These are phyloP conservation scores for Metschnikowia shivogae DNA, from an alignment of 805 yeast genomes.

Conservation along the genomic window DNA sequence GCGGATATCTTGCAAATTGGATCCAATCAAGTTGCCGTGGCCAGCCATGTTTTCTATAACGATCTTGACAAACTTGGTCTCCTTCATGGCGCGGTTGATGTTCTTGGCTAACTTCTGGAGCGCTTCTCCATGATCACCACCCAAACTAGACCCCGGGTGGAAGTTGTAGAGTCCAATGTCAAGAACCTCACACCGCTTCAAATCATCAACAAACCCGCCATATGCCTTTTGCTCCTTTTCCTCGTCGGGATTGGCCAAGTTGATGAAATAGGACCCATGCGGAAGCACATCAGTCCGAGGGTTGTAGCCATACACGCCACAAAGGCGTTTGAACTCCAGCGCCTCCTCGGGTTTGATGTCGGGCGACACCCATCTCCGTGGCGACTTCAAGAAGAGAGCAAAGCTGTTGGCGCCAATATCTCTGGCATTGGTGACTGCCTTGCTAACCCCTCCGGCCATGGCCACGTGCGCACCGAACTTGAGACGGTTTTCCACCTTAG, in stretches of 20 bases:
- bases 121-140: slow-evolving; percentile 60
- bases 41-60: slow-evolving; percentile 98
- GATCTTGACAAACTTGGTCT: slow-evolving; percentile 76
- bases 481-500: slow-evolving; percentile 42
- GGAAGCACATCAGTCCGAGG: slow-evolving; percentile 81
- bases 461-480: slow-evolving; percentile 90
- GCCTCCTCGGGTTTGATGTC: slow-evolving; percentile 66
- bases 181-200: slow-evolving; percentile 79
- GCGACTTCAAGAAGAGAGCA: slow-evolving; percentile 87
- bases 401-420: slow-evolving; percentile 69
- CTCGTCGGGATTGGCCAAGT: slow-evolving; percentile 83
- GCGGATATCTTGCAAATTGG: slow-evolving; percentile 67
- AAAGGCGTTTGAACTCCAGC: slow-evolving; percentile 56
- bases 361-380: slow-evolving; percentile 88
- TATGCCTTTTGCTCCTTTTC: slow-evolving; percentile 75
- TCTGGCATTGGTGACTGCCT: slow-evolving; percentile 58
- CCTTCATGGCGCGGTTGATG: slow-evolving; percentile 71
- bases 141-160: slow-evolving; percentile 88
- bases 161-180: slow-evolving; percentile 84
- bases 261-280: slow-evolving; percentile 92
- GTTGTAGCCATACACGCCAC: slow-evolving; percentile 61
- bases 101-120: slow-evolving; percentile 67
- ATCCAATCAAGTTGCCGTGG: slow-evolving; percentile 86
- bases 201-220: slow-evolving; percentile 78
- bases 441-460: slow-evolving; percentile 75